Conservation (phyloP, 2,329 filamentous ascomycete genomes). For the Neoarthrinium moseri region DNA sequence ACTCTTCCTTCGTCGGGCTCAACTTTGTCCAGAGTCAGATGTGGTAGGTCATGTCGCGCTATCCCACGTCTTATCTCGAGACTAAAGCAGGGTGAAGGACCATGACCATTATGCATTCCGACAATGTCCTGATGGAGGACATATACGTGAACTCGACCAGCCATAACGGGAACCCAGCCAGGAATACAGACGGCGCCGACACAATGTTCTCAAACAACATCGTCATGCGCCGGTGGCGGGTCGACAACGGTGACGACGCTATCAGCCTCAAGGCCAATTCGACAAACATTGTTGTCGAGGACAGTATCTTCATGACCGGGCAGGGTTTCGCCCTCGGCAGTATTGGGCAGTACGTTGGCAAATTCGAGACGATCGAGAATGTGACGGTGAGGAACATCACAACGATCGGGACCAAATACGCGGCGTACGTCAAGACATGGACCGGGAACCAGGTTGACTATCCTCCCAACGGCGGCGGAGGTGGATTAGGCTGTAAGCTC, state of each 20-base stretch:
- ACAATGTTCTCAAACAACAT: slow-evolving; percentile 53
- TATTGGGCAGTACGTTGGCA: slow-evolving; percentile 52
- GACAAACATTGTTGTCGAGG: slow-evolving; percentile 50
- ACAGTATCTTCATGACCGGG: slow-evolving; percentile 48
- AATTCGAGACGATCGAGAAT: slow-evolving; percentile 48
- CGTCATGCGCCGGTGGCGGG: slow-evolving; percentile 46
- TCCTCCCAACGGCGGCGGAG: slow-evolving; percentile 58
- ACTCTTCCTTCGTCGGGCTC: slow-evolving; percentile 46
- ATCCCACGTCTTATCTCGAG: background rate
- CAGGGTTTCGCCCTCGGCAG: slow-evolving; percentile 56
- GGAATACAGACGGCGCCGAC: slow-evolving; percentile 29
- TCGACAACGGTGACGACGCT: slow-evolving; percentile 52
- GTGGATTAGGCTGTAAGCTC: slow-evolving; percentile 41
- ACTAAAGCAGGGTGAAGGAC: too few species aligned
- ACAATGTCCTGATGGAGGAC: slow-evolving; percentile 44
- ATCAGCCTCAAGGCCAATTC: slow-evolving; percentile 56
- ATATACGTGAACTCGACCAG: slow-evolving; percentile 53
- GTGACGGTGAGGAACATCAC: slow-evolving; percentile 46
- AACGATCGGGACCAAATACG: slow-evolving; percentile 44
- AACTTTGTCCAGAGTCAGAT: slow-evolving; percentile 57
- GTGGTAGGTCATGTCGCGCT: slow-evolving; percentile 33
- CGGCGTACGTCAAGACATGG: slow-evolving; percentile 60
- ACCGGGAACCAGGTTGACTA: slow-evolving; percentile 47
- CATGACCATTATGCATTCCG: slow-evolving; percentile 49
- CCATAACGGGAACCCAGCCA: background rate